These are phyloP conservation scores for Solanum okadae DNA, from an alignment of 257 asterid genomes.

Conservation along the genomic window DNA sequence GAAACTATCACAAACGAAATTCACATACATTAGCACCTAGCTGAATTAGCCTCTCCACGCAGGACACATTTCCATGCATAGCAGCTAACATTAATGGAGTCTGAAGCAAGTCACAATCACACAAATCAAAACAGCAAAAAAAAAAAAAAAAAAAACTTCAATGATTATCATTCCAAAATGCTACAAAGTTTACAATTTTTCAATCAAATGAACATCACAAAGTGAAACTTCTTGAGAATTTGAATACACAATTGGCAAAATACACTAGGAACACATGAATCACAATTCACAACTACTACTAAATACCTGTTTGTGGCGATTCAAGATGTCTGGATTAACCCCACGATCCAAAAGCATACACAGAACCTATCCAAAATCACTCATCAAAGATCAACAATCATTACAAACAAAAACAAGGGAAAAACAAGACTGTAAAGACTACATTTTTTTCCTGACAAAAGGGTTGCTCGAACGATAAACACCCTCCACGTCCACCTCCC, in stretches of 20 bases:
- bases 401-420: background rate
- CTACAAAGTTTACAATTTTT: background rate
- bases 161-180: background rate
- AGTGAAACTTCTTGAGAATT: background rate
- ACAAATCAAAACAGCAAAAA: background rate
- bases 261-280: background rate
- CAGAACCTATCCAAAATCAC: conserved; percentile 39
- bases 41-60: conserved; percentile 56
- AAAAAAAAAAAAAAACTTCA: background rate
- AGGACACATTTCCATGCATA: conserved; percentile 59
- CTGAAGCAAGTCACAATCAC: conserved; percentile 28
- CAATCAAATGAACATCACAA: background rate
- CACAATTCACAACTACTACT: background rate
- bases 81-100: conserved; percentile 91
- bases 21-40: conserved; percentile 74
- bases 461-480: background rate
- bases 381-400: conserved; percentile 3
- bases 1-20: background rate
- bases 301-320: conserved; percentile 75
- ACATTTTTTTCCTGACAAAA: background rate
- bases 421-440: background rate
- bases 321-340: conserved; percentile 55
- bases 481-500: background rate
- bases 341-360: conserved; percentile 60
- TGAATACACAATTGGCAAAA: background rate